Evolutionary conservation across 768 basidiomycete species (phyloP).

Genomic region (Mycena galopus): DNA sequence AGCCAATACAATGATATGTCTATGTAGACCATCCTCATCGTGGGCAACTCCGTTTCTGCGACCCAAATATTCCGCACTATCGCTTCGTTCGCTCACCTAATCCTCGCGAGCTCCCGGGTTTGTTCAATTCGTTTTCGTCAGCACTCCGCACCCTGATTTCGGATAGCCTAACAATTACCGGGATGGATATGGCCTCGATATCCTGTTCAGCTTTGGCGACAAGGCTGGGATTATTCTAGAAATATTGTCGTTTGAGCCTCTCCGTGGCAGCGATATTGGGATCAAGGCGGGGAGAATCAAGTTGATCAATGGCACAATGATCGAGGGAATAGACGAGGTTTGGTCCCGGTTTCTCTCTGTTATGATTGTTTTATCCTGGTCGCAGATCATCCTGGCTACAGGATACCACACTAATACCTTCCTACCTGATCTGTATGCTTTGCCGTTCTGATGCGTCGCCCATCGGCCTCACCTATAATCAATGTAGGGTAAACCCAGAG

Average conservation of each 20-base stretch:
- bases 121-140: conserved; percentile 2
- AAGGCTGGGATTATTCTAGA: conserved; percentile 45
- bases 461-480: neutral
- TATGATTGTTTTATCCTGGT: neutral
- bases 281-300: conserved; percentile 41
- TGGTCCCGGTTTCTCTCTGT: neutral
- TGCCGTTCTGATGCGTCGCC: too few relatives aligned
- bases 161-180: conserved; percentile 38
- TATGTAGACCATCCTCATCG: too few relatives aligned
- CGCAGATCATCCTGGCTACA: conserved; percentile 43
- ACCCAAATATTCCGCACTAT: too few relatives aligned
- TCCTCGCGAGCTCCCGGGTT: conserved; percentile 35
- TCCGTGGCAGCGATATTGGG: conserved; percentile 14
- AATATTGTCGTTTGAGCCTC: conserved; percentile 42
- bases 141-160: neutral
- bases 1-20: too few relatives aligned
- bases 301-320: too few relatives aligned
- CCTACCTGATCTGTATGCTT: conserved; percentile 30
- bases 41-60: too few relatives aligned
- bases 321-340: conserved; percentile 44
- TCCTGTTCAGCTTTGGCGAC: too few relatives aligned
- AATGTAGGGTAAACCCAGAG: conserved; percentile 17
- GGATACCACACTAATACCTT: conserved; percentile 49
- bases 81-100: conserved; percentile 16
- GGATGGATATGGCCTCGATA: conserved; percentile 14